Base-by-base conservation (phyloP, 192 early-diverging fungal genomes). In the Geranomyces michiganensis region DNA sequence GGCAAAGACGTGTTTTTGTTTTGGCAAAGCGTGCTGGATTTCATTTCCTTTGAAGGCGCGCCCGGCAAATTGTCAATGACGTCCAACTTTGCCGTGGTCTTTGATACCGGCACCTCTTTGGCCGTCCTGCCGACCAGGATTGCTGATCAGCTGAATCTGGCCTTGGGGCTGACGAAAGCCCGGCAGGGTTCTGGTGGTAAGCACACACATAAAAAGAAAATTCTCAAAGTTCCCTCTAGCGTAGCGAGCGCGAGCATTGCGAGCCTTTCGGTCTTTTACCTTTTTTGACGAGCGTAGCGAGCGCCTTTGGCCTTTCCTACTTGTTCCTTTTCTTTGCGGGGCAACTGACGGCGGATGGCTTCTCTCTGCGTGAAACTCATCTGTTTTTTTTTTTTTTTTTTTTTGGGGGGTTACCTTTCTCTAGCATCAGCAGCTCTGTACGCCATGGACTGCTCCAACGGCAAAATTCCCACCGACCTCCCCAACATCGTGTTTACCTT, bases 71-170 rank as follows among this genome's bases (percentile, higher is more conserved):
- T 44, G 7, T 21, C 46, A 0, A 22, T 75, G 41, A 21, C 68
- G 6, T 56, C 61, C 41, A 56, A 51, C 43, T 46, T 71, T 31
- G 59, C 62, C 43, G 70, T 63, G 56, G 70, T 76, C 32, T 74
- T 70, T 56, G 79, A 80, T 65, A 80, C 79, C 15, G 79, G 79
- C 30, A 77, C 79, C 15, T 73, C 75, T 0, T 55, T 76, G 9
- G 71, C 74, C 21, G 59, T 77, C 62, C 22, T 80, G 15, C 72
- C 79, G n/a, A 15, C 32, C 1, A 43, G 45, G 9, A 21, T 71
- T 26, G 68, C 76, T 45, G 61, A 15, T 19, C 15, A 21, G 9
- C 43, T 80, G 44, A 68, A 68, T 49, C 45, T 15, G 22, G 45
- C 56, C 7, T 46, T 76, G 26, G 65, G 65, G n/a, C 32, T 74